A percentile compares a stretch with the other conserved stretches of the same genome.
Conservation (phyloP, 768 basidiomycete species). For the Polyporus arcularius region DNA sequence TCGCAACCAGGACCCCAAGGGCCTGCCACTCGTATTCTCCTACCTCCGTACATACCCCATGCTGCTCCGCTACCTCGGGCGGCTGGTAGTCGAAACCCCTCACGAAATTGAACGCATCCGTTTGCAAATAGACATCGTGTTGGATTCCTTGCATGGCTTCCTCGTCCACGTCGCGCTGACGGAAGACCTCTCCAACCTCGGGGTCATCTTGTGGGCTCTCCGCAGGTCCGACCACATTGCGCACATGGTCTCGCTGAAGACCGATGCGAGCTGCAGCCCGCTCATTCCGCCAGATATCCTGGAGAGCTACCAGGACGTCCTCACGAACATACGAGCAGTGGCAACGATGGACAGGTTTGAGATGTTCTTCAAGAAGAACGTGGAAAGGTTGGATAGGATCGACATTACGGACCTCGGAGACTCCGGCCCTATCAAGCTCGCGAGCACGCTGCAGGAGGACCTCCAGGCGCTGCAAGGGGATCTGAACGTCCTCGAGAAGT, state of each 20-base stretch:
- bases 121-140: not conserved
- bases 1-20: not conserved
- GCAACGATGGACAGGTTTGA: not conserved
- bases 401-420: not conserved
- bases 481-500: not conserved
- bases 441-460: not conserved
- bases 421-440: not conserved
- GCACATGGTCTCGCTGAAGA: not conserved
- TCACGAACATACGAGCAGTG: not conserved
- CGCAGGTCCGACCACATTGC: not conserved
- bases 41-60: not conserved
- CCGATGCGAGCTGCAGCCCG: not conserved
- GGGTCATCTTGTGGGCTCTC: not conserved
- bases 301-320: not conserved
- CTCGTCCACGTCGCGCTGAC: not conserved
- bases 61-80: not conserved
- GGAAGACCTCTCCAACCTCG: not conserved
- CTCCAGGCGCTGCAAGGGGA: not conserved
- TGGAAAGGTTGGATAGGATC: not conserved
- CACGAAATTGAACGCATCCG: not conserved
- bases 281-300: not conserved
- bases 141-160: not conserved
- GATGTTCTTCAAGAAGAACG: not conserved
- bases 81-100: not conserved
- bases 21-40: not conserved